A percentile compares a stretch with the other conserved stretches of the same genome.
Evolutionary conservation across 179 eudicot species (phyloP).

Genomic region (Vitellaria paradoxa): DNA sequence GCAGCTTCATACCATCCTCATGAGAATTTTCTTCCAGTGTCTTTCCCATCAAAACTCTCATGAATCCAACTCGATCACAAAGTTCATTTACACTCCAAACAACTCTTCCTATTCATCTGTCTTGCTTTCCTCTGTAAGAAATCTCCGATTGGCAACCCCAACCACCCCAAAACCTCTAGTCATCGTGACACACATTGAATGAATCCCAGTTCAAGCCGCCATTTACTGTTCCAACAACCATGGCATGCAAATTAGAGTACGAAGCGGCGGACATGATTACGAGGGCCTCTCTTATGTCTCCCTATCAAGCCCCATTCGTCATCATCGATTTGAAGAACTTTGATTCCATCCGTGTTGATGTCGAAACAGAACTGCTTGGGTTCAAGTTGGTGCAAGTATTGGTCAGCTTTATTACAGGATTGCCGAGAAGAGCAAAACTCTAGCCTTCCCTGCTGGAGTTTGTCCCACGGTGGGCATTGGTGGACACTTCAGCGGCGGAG

Average conservation of each 20-base stretch:
- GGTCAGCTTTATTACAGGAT: constrained; percentile 6
- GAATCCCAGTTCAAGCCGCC: not conserved
- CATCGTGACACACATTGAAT: not conserved
- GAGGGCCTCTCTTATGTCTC: constrained; percentile 4
- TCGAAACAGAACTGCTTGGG: not conserved
- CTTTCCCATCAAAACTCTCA: not conserved
- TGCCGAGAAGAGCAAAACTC: not conserved
- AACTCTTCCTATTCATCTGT: not conserved
- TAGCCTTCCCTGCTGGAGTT: constrained; percentile 6
- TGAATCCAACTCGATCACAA: not conserved
- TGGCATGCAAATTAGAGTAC: not conserved
- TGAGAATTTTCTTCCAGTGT: not conserved
- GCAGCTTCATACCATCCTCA: not conserved
- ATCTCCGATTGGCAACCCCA: not conserved
- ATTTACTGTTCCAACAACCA: not conserved
- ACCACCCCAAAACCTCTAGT: not conserved
- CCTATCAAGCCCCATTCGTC: not conserved
- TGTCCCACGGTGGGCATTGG: constrained; percentile 17
- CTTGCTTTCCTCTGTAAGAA: not conserved
- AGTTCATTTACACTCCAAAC: not conserved
- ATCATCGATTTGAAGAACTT: not conserved
- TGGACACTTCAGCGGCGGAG: constrained; percentile 18
- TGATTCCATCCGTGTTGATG: not conserved
- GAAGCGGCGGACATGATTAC: constrained; percentile 14
- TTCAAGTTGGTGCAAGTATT: constrained; percentile 6